These are phyloP conservation scores for Lichtheimia ramosa DNA, from an alignment of 371 early-diverging fungal species.

Conservation along the genomic window DNA sequence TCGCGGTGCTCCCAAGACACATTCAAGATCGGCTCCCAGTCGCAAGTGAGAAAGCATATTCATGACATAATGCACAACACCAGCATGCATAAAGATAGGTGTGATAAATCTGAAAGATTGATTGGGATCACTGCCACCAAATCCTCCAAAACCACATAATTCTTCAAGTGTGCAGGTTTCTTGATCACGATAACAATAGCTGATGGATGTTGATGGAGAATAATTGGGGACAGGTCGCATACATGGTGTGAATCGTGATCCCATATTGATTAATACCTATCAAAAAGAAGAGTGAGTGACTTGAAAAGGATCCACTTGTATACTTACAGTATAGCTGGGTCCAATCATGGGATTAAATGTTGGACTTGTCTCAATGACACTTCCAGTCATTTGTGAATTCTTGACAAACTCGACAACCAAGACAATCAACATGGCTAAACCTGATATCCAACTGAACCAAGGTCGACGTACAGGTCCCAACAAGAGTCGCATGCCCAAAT, in stretches of 20 bases:
- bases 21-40: conserved; percentile 74
- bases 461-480: conserved; percentile 36
- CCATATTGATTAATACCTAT: conserved; percentile 54
- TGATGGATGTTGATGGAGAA: conserved; percentile 9
- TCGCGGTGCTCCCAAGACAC: conserved; percentile 73
- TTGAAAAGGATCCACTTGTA: too few relatives aligned
- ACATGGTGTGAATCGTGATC: conserved; percentile 65
- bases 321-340: conserved; percentile 52
- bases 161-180: conserved; percentile 50
- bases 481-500: conserved; percentile 14
- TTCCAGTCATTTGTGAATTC: conserved; percentile 53
- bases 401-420: conserved; percentile 56
- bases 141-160: conserved; percentile 58
- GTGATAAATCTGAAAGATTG: conserved; percentile 83
- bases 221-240: conserved; percentile 50
- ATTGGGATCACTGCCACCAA: conserved; percentile 45
- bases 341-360: conserved; percentile 68
- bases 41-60: conserved; percentile 77
- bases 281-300: background rate
- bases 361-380: conserved; percentile 51
- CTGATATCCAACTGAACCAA: conserved; percentile 57
- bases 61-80: conserved; percentile 75
- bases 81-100: conserved; percentile 89
- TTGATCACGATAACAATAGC: conserved; percentile 24
- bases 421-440: conserved; percentile 53